Base-by-base conservation (phyloP, 148 eudicot species). In the Rhododendron ferrugineum region DNA sequence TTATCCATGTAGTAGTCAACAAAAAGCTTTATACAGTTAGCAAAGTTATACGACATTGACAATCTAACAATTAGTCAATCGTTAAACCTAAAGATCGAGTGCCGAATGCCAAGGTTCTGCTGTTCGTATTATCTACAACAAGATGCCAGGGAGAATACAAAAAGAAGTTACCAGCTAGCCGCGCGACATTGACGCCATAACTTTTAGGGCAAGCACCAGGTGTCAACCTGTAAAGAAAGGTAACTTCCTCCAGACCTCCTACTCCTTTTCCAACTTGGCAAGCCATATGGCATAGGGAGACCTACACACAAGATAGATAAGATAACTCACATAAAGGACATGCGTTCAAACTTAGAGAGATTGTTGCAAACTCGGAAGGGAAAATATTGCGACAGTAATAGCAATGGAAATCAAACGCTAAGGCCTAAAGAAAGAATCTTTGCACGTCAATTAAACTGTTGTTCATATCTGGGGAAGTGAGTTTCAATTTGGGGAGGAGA, bases 201-300 rank as follows among this genome's bases (percentile, higher is more conserved):
- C 99, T 97, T 90, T 95, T 97, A 52, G 99, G 99, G 86, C 99
- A 97, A 79, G 98, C 95, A 84, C 98, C 99, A 78, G 85, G 90
- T 54, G 91, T 95, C 89, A 97, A 81, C 85, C 94, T 92, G 89
- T 95, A 94, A 46, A 97, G 95, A 87, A 97, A 97, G 82, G 96
- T 95, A 84, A 97, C 99, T 90, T 97, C 98, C 88, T 97, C 99
- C 42, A 95, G 75, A 83, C 94, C 98, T 37, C 54, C 87, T 44
- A 44, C 86, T 80, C 92, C 94, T 87, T 90, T 86, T 84, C 93
- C 95, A 81, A 97, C 98, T 90, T 93, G 90, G 87, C 99, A 95
- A 84, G 94, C 99, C 99, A 97, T 97, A 84, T 97, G 99, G 86
- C 94, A 92, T 22, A 97, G 91, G 76, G 96, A 94, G 56, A 97